Base-by-base conservation (phyloP, 2,329 filamentous ascomycete species). In the Colletotrichum theobromicola region DNA sequence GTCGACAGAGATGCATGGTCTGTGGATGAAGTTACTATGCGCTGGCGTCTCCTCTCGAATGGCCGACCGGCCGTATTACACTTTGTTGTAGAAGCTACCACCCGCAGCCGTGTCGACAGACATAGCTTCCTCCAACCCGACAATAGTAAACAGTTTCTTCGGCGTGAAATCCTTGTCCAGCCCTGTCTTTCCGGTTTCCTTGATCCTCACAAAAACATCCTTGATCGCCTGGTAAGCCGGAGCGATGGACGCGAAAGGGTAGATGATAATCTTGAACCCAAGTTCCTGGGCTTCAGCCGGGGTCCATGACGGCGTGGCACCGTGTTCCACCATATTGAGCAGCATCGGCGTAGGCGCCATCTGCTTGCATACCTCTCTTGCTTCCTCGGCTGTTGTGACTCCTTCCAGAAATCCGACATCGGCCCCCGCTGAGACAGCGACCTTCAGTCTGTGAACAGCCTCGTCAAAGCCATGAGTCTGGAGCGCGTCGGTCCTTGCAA, bases 41-140 rank as follows among this genome's bases (percentile, higher is more conserved):
- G 6, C 5, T 7, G 16, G 42, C 42, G 5, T n/a, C n/a, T 50
- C 0, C 3, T 3, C 0, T n/a, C 9, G 5, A 46, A 46, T 18
- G 5, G n/a, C 18, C 9, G 0, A 21, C 42, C 10, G 2, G 10
- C 42, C 10, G 2, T 5, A 21, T 2, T 50, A 50, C 42, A 50
- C 42, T 6, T 50, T 21, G 5, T n/a, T 46, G n/a, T 50, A 21
- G n/a, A 50, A 50, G 6, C 6, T 21, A 12, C 42, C 42, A 21
- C 42, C 42, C 4, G n/a, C 42, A 7, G 42, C 42, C 8, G 42
- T 12, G 21, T 50, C n/a, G 4, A 50, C 42, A n/a, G n/a, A 2
- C 42, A 50, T 50, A 50, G 42, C 42, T 50, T 50, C 42, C 10
- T 50, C 42, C 2, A 50, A 50, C 21, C 42, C 42, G n/a, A 50